Evolutionary conservation across 2,329 filamentous ascomycete genomes (phyloP).

Genomic region (Fulvia fulva): DNA sequence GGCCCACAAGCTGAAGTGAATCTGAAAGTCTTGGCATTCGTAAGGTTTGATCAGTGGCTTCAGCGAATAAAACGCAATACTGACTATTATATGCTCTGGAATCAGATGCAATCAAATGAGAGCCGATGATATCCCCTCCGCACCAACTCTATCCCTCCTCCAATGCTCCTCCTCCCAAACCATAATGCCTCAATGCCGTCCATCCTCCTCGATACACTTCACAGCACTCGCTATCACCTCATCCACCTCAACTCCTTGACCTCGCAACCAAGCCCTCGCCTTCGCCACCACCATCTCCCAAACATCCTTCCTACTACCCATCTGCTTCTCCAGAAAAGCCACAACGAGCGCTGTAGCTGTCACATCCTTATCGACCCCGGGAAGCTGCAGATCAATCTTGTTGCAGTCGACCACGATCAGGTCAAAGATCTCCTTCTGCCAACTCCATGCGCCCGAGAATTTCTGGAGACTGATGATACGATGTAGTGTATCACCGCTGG

Average conservation of each 20-base stretch:
- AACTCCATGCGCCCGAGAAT: constrained; percentile 54
- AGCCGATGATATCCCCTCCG: too few relatives aligned
- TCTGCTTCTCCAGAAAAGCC: constrained; percentile 46
- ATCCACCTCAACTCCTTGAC: not conserved
- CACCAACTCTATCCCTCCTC: too few relatives aligned
- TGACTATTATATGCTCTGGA: too few relatives aligned
- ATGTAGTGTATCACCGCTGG: constrained; percentile 35
- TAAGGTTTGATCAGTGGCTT: too few relatives aligned
- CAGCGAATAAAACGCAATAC: too few relatives aligned
- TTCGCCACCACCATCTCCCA: constrained; percentile 65
- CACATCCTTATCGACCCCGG: constrained; percentile 17
- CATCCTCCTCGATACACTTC: not conserved
- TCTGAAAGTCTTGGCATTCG: too few relatives aligned
- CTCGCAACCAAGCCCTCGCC: constrained; percentile 39
- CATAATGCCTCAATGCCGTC: too few relatives aligned
- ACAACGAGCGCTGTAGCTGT: constrained; percentile 44
- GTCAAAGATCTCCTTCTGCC: constrained; percentile 28
- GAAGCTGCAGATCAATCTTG: constrained; percentile 5
- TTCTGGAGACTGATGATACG: constrained; percentile 52
- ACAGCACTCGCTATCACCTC: not conserved
- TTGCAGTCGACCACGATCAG: constrained; percentile 17
- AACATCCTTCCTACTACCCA: constrained; percentile 47
- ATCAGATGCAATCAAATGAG: too few relatives aligned
- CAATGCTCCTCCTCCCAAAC: too few relatives aligned
- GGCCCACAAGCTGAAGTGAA: too few relatives aligned